These are phyloP conservation scores for Phytopythium litorale DNA, from an alignment of 352 stramenopile species.

Conservation along the genomic window DNA sequence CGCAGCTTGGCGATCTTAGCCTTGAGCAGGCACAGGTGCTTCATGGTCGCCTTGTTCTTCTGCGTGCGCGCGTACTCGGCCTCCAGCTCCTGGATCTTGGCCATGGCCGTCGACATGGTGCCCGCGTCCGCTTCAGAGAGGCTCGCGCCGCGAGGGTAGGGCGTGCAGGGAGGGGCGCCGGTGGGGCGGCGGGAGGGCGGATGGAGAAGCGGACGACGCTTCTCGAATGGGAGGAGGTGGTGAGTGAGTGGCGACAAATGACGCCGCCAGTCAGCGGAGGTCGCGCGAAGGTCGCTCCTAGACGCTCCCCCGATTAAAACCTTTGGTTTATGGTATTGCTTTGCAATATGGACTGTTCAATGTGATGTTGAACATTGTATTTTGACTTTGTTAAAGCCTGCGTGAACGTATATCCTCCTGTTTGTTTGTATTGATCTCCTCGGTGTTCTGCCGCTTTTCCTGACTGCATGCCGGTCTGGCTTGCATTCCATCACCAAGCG, in stretches of 20 bases:
- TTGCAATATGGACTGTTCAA: too few relatives aligned
- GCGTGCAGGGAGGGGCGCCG: not conserved
- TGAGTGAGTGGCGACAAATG: constrained; percentile 7
- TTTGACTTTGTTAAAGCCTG: too few relatives aligned
- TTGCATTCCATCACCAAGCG: not conserved
- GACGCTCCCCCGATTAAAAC: not conserved
- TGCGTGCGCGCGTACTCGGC: constrained; percentile 96
- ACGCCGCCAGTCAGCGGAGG: not conserved
- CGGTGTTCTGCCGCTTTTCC: too few relatives aligned
- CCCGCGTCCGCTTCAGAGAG: not conserved
- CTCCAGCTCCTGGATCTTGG: constrained; percentile 82
- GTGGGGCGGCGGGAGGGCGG: not conserved
- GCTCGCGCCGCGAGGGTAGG: not conserved
- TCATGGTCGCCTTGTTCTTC: constrained; percentile 99
- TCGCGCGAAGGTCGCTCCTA: not conserved
- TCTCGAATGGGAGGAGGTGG: not conserved
- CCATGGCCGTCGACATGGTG: constrained; percentile 62
- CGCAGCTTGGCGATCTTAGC: constrained; percentile 97
- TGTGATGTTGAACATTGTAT: not conserved
- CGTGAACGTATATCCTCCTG: too few relatives aligned
- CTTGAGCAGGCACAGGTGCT: constrained; percentile 98
- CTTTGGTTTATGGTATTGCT: not conserved
- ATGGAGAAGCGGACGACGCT: not conserved
- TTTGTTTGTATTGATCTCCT: too few relatives aligned
- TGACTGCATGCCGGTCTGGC: too few relatives aligned